Conservation (phyloP, 1,139 yeast species). For the Protomyces lactucae-debilis region DNA sequence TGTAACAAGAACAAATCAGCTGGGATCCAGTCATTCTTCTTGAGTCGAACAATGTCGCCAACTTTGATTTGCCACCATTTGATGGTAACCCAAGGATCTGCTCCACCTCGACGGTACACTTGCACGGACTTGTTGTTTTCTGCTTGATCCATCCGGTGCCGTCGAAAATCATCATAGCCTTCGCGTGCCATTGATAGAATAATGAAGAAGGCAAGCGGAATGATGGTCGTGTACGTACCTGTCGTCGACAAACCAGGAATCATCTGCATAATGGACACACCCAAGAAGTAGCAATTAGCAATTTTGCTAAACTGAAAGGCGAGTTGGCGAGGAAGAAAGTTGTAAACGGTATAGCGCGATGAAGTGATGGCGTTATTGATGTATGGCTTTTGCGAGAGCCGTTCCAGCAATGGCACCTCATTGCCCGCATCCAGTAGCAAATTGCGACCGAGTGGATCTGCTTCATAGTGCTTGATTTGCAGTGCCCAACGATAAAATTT, state of each 20-base stretch:
- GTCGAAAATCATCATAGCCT: constrained; percentile 85
- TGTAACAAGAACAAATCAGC: constrained; percentile 76
- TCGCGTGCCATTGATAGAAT: constrained; percentile 88
- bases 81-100: constrained; percentile 5
- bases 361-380: constrained; percentile 69
- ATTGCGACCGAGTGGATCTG: constrained; percentile 33
- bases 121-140: constrained; percentile 65
- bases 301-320: constrained; percentile 86
- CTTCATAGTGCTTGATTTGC: constrained; percentile 31
- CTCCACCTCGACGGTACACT: constrained; percentile 38
- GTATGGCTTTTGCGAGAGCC: constrained; percentile 61
- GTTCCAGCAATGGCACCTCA: constrained; percentile 49
- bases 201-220: constrained; percentile 80
- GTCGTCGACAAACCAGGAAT: constrained; percentile 98
- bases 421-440: constrained; percentile 35
- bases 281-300: constrained; percentile 52
- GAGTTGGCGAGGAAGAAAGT: constrained; percentile 82
- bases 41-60: constrained; percentile 71
- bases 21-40: constrained; percentile 87
- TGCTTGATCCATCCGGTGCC: constrained; percentile 78
- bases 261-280: constrained; percentile 86
- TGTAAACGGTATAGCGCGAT: constrained; percentile 73
- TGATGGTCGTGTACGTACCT: constrained; percentile 89
- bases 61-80: constrained; percentile 74
- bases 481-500: constrained; percentile 5